These are phyloP conservation scores for Saccharomyces paradoxus DNA, from an alignment of 805 yeast species.

Conservation along the genomic window DNA sequence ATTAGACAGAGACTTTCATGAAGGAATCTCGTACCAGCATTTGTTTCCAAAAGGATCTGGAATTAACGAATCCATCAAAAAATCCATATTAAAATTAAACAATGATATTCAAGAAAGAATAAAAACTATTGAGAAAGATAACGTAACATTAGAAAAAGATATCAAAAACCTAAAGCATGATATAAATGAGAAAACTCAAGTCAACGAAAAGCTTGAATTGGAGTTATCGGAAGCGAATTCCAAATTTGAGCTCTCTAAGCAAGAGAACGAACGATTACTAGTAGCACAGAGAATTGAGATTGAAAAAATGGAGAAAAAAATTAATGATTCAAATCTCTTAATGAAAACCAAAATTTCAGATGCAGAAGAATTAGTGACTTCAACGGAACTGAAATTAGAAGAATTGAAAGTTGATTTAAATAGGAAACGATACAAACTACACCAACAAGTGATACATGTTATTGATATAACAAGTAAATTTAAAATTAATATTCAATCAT, in stretches of 20 bases:
- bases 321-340: slow-evolving; percentile 40
- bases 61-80: slow-evolving; percentile 23
- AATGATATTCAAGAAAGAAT: slow-evolving; percentile 30
- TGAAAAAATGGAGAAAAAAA: slow-evolving; percentile 53
- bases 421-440: slow-evolving; percentile 40
- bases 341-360: slow-evolving; percentile 40
- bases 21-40: background rate
- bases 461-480: slow-evolving; percentile 55
- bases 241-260: slow-evolving; percentile 47
- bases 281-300: slow-evolving; percentile 49
- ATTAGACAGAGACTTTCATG: slow-evolving; percentile 6
- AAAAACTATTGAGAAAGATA: slow-evolving; percentile 13
- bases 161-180: slow-evolving; percentile 49
- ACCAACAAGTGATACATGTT: slow-evolving; percentile 46
- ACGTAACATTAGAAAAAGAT: slow-evolving; percentile 40
- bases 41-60: background rate
- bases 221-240: slow-evolving; percentile 44
- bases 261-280: slow-evolving; percentile 43
- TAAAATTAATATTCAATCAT: slow-evolving; percentile 58
- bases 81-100: slow-evolving; percentile 26
- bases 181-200: slow-evolving; percentile 49
- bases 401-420: slow-evolving; percentile 41
- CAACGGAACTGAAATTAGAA: slow-evolving; percentile 45
- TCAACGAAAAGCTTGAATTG: slow-evolving; percentile 49
- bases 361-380: slow-evolving; percentile 42